Evolutionary conservation across 768 basidiomycete genomes (phyloP), one percentile per base, ranked within the genome.

Genomic region (Lyophyllum decastes): DNA sequence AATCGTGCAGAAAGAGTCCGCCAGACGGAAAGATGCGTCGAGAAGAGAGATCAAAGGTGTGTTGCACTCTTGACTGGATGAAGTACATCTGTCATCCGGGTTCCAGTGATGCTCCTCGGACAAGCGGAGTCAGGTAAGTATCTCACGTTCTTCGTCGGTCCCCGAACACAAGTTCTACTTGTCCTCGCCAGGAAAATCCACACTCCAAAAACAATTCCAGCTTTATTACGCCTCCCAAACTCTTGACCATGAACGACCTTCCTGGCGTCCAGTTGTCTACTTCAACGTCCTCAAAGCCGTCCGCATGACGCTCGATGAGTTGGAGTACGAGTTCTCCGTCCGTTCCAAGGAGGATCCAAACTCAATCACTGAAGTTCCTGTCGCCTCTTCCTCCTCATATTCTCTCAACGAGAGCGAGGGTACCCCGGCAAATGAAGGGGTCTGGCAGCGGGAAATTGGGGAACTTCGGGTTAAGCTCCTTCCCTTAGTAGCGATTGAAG

Each of bases 151-250:
- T 24, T n/a, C 26, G 5, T 17, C 46, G 26, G 10, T 5, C 3
- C 9, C 25, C 2, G 34, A 30, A 5, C 40, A 41, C n/a, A 17
- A 41, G 4, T 22, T 30, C 26, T 34, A 53, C 6, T 45, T 0
- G 17, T n/a, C 21, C 8, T 45, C 21, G 21, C 34, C 50, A 73
- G 90, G 90, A 35, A 94, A 94, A 72, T 91, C 90, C 2, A 93
- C 92, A 2, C 78, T 93, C 12, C 89, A 88, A 66, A 92, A 92
- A 66, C 90, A 93, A 70, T 90, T 93, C 66, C 90, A 93, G 66
- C 78, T 92, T 0, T 88, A 86, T 72, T 91, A 92, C 65, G 86
- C 90, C 8, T 85, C 88, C 2, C 78, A 82, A 56, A 76, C 86
- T 0, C 81, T 93, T 34, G 88, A 92, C 44, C 73, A 78, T 50